Evolutionary conservation across 2,329 filamentous ascomycete species (phyloP), one percentile per base, ranked within the genome.

Genomic region (Achaetomium macrosporum): DNA sequence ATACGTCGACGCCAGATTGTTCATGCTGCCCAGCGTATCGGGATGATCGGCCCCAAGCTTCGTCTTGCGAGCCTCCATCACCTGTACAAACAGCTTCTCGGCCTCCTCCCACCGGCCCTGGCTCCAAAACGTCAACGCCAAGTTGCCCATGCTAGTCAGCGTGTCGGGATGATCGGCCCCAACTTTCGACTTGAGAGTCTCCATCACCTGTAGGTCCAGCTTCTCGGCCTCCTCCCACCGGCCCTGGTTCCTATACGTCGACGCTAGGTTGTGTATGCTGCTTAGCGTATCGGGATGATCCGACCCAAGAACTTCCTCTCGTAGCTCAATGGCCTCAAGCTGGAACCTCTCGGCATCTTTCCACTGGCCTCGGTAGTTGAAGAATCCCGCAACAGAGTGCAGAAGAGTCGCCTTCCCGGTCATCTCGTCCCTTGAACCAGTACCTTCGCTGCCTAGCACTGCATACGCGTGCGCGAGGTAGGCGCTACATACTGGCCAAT

Each of bases 401-500:
- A 50, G 35, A n/a, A 50, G 48, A 10, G 31, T 13, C 20, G 42
- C 51, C 49, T 25, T 54, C 16, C 39, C 51, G 2, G 43, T 3
- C 17, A 2, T 47, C 37, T 53, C 61, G n/a, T 60, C 55, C 0
- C 43, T 54, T 0, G 55, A 59, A n/a, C 49, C 50, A 9, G 43
- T 49, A 0, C 37, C 35, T 1, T 61, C 51, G 1, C 15, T 6
- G 0, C 47, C 7, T 10, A 68, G 37, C 0, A 67, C 63, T 0
- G 61, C 43, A 12, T 50, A 47, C 0, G 55, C 62, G 29, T 69
- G 66, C 4, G 65, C 50, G 9, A 67, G 60, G 30, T 52, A 52
- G 25, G 19, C 39, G 46, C 42, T 46, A 42, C 42, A 55, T 42
- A n/a, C 19, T 6, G 17, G 17, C 47, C 53, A 29, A 17, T 42